Conservation (phyloP, 2,329 filamentous ascomycete genomes). For the Fusarium ramigenum region DNA sequence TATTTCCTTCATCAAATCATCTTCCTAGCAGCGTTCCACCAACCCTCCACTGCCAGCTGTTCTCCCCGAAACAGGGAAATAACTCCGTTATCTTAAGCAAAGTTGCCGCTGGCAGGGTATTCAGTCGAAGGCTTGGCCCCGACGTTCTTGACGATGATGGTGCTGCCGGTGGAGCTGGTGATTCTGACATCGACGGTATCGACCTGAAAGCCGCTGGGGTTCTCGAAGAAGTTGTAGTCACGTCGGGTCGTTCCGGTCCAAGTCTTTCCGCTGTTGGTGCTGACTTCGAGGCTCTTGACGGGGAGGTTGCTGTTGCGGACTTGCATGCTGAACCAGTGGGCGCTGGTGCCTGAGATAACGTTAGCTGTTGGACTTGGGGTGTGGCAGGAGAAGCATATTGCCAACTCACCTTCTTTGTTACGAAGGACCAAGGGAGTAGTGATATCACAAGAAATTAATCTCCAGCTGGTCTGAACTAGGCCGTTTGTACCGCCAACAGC, state of each 20-base stretch:
- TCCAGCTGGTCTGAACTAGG: constrained; percentile 48
- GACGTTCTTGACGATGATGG: constrained; percentile 62
- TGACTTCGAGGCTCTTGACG: constrained; percentile 67
- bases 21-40: not conserved
- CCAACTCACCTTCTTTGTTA: constrained; percentile 55
- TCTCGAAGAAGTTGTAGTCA: constrained; percentile 71
- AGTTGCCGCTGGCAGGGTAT: constrained; percentile 46
- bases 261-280: constrained; percentile 65
- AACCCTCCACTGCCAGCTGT: not conserved
- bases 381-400: too few species aligned
- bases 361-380: not conserved
- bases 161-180: constrained; percentile 61
- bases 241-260: constrained; percentile 65
- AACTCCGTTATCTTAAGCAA: constrained; percentile 11
- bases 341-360: constrained; percentile 6
- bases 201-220: constrained; percentile 64
- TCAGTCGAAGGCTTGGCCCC: constrained; percentile 48
- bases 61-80: too few species aligned
- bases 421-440: constrained; percentile 52
- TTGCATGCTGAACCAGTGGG: constrained; percentile 59
- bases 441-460: constrained; percentile 53
- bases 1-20: not conserved
- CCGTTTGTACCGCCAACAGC: constrained; percentile 50
- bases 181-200: constrained; percentile 64
- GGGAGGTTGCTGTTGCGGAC: constrained; percentile 70